phyloP scores from a whole-genome alignment of 140 eudicot genomes.

The Erigeron philadelphicus region DNA sequence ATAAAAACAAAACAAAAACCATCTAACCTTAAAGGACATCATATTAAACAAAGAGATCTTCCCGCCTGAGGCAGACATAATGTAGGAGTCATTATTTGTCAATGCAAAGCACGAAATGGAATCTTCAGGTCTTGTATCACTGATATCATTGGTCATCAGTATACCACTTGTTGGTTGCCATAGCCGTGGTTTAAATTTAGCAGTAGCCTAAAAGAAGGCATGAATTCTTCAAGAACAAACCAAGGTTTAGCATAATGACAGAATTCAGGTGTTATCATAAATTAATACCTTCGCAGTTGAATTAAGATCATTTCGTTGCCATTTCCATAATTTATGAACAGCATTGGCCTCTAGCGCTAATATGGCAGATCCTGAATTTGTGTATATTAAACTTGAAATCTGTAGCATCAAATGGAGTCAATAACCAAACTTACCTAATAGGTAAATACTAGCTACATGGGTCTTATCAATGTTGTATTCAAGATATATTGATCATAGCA shows the following conservation, averaged over 20 bases:
- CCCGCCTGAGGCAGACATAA: slow-evolving; percentile 88
- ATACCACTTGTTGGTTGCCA: slow-evolving; percentile 91
- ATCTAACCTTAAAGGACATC: slow-evolving; percentile 78
- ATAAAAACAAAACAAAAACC: neutral
- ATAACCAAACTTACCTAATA: neutral
- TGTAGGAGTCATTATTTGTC: slow-evolving; percentile 79
- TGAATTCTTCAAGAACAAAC: slow-evolving; percentile 6
- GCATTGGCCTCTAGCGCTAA: slow-evolving; percentile 74
- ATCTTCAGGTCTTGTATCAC: slow-evolving; percentile 67
- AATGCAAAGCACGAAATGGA: slow-evolving; percentile 77
- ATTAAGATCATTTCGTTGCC: slow-evolving; percentile 66
- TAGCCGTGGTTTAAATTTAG: slow-evolving; percentile 53
- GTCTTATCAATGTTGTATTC: neutral
- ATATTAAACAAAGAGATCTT: slow-evolving; percentile 72
- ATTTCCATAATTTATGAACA: slow-evolving; percentile 79
- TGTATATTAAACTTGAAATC: slow-evolving; percentile 73
- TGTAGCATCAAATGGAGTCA: slow-evolving; percentile 17
- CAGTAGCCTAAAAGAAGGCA: slow-evolving; percentile 50
- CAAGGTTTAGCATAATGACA: neutral
- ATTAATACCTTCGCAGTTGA: slow-evolving; percentile 54
- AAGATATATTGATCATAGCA: neutral
- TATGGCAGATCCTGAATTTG: slow-evolving; percentile 71
- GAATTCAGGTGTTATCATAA: neutral
- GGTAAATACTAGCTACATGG: too few species aligned
- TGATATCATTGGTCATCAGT: slow-evolving; percentile 70